phyloP scores from a whole-genome alignment of 2,329 filamentous ascomycete genomes.

The Blastomyces emzantsi region DNA sequence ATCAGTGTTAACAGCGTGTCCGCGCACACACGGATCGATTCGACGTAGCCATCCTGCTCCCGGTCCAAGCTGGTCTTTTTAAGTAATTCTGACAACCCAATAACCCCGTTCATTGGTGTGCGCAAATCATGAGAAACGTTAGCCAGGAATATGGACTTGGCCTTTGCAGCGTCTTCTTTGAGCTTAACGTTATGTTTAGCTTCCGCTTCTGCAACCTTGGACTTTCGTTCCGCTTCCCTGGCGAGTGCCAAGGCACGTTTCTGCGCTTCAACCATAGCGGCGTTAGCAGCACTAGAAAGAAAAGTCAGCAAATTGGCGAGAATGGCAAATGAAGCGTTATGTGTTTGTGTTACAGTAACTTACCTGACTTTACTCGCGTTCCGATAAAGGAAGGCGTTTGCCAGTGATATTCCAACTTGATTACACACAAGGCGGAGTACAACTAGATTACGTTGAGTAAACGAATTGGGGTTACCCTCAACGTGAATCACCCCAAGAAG shows the following conservation, averaged over 20 bases:
- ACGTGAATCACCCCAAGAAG: conserved; percentile 54
- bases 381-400: conserved; percentile 55
- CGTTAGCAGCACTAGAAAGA: conserved; percentile 45
- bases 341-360: not conserved
- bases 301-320: conserved; percentile 9
- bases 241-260: conserved; percentile 54
- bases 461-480: conserved; percentile 54
- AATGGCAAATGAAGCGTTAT: not conserved
- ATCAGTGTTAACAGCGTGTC: conserved; percentile 77
- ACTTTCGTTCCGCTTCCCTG: conserved; percentile 54
- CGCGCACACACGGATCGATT: conserved; percentile 56
- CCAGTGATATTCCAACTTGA: conserved; percentile 55
- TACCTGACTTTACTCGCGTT: conserved; percentile 49
- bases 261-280: conserved; percentile 57
- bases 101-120: conserved; percentile 88
- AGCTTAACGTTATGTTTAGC: conserved; percentile 56
- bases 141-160: conserved; percentile 92
- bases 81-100: conserved; percentile 61
- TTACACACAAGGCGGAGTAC: conserved; percentile 51
- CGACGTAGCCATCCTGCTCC: conserved; percentile 54
- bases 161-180: conserved; percentile 58
- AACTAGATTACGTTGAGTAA: conserved; percentile 50
- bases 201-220: conserved; percentile 55
- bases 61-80: conserved; percentile 48
- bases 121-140: conserved; percentile 86